Evolutionary conservation across 148 eudicot genomes (phyloP).

Genomic region (Polygonum aviculare): DNA sequence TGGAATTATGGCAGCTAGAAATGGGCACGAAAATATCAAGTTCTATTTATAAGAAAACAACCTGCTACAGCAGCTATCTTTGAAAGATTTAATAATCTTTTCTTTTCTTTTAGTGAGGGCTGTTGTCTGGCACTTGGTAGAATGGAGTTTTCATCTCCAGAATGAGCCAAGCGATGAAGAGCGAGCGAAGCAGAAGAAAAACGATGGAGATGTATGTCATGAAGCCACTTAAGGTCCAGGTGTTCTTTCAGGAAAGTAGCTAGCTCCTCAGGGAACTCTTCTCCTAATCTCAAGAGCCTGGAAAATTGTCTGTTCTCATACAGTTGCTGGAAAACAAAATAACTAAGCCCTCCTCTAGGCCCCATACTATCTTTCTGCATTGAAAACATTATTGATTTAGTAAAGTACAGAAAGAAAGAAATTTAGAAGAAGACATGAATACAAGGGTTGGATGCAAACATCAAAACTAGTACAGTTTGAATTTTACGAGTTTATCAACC

Average conservation of each 20-base stretch:
- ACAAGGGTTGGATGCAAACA: no score
- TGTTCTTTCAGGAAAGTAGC: constrained; percentile 66
- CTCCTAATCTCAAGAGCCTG: constrained; percentile 84
- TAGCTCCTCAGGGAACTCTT: constrained; percentile 81
- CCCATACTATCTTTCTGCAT: constrained; percentile 88
- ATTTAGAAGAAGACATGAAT: not conserved
- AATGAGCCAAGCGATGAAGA: constrained; percentile 70
- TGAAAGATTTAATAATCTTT: constrained; percentile 67
- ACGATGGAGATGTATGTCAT: constrained; percentile 64
- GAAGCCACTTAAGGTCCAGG: constrained; percentile 80
- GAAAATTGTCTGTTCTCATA: constrained; percentile 54
- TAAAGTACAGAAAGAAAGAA: not conserved
- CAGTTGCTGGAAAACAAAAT: constrained; percentile 75
- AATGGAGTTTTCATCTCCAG: constrained; percentile 37
- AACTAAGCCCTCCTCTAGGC: constrained; percentile 84
- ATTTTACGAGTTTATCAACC: not conserved
- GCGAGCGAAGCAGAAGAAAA: constrained; percentile 69
- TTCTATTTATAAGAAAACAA: constrained; percentile 18
- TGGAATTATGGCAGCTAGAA: not conserved
- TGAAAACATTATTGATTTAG: not conserved
- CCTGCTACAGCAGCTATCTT: constrained; percentile 96
- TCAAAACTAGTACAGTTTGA: no score
- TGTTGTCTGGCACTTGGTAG: constrained; percentile 21
- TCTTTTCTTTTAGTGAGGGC: constrained; percentile 57
- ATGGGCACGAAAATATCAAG: not conserved